Evolutionary conservation across 345 rosid genomes (phyloP).

Genomic region (Lepidium sativum): DNA sequence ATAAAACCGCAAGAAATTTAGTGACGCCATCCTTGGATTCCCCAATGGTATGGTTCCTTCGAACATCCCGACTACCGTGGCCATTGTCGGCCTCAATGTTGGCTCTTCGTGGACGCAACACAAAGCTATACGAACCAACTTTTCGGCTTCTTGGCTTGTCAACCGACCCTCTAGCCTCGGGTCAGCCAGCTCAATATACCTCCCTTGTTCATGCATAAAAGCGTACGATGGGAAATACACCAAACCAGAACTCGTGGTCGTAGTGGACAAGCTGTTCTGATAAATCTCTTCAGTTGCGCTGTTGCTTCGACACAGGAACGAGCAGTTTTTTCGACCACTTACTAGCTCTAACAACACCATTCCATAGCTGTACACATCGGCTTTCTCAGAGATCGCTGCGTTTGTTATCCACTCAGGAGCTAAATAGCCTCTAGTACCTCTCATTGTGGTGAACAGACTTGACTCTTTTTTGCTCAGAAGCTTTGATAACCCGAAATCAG

Average conservation of each 20-base stretch:
- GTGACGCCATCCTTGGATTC: conserved; percentile 62
- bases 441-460: conserved; percentile 61
- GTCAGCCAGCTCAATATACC: conserved; percentile 71
- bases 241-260: conserved; percentile 30
- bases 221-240: conserved; percentile 75
- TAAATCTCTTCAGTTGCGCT: conserved; percentile 32
- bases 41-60: conserved; percentile 56
- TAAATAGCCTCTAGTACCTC: conserved; percentile 83
- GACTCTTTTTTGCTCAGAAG: conserved; percentile 58
- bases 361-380: conserved; percentile 80
- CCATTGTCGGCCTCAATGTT: conserved; percentile 52
- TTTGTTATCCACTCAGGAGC: conserved; percentile 85
- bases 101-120: conserved; percentile 77
- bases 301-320: conserved; percentile 34
- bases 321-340: conserved; percentile 69
- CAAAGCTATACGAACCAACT: conserved; percentile 49
- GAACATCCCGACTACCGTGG: conserved; percentile 56
- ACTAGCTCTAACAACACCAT: conserved; percentile 75
- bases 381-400: conserved; percentile 69
- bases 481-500: conserved; percentile 74
- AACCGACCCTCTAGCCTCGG: conserved; percentile 71
- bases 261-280: conserved; percentile 35
- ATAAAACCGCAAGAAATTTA: conserved; percentile 75
- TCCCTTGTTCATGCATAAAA: conserved; percentile 69
- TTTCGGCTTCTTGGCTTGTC: conserved; percentile 45